Conservation (phyloP, 768 basidiomycete species). For the Pleurotus djamor region DNA sequence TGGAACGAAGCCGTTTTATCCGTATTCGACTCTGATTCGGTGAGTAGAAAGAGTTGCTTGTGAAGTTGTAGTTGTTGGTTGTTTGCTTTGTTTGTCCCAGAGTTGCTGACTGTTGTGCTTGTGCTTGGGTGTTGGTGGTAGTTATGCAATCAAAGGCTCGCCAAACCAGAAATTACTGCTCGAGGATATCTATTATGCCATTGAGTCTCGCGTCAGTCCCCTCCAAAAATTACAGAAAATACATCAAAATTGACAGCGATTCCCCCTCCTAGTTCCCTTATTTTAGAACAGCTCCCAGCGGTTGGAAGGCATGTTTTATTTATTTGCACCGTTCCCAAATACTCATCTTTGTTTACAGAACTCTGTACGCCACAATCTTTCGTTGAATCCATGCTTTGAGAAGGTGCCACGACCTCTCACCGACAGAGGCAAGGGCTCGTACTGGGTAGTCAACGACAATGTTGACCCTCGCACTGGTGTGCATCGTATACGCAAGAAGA, state of each 20-base stretch:
- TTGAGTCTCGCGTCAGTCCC: conserved; percentile 76
- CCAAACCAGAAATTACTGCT: conserved; percentile 83
- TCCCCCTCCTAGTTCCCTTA: conserved; percentile 69
- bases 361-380: conserved; percentile 88
- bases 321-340: conserved; percentile 40
- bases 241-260: conserved; percentile 12
- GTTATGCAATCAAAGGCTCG: conserved; percentile 90
- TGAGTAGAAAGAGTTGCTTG: conserved; percentile 32
- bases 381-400: conserved; percentile 88
- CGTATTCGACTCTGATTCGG: conserved; percentile 90
- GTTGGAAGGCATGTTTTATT: conserved; percentile 78
- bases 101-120: conserved; percentile 12
- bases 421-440: conserved; percentile 87
- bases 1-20: conserved; percentile 88
- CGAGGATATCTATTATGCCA: conserved; percentile 91
- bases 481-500: conserved; percentile 87
- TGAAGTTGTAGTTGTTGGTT: conserved; percentile 13
- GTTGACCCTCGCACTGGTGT: conserved; percentile 89
- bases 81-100: conserved; percentile 7
- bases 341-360: conserved; percentile 51
- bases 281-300: conserved; percentile 81
- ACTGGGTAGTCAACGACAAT: conserved; percentile 91
- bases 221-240: neutral
- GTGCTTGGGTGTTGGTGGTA: conserved; percentile 21
- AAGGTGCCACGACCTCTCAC: conserved; percentile 91